Conservation (phyloP, 352 stramenopile species). For the Pythium diclinum region DNA sequence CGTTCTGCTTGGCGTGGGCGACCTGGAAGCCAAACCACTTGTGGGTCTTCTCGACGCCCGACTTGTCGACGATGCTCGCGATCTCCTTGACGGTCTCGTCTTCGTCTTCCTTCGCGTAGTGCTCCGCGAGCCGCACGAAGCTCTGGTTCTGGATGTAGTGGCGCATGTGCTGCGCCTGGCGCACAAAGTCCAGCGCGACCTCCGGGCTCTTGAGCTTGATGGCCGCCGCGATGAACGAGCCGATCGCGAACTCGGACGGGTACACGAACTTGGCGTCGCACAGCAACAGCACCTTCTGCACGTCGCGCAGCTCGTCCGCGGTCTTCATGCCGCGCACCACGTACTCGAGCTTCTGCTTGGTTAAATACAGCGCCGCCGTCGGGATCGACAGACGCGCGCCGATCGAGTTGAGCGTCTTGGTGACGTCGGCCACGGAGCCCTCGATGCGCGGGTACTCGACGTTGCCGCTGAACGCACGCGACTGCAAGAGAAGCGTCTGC, state of each 20-base stretch:
- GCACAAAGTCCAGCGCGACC: conserved; percentile 69
- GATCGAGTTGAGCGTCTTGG: conserved; percentile 65
- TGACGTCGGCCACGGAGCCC: conserved; percentile 64
- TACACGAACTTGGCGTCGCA: conserved; percentile 78
- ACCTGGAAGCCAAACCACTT: conserved; percentile 80
- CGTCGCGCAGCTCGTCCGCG: conserved; percentile 59
- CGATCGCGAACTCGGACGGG: conserved; percentile 54
- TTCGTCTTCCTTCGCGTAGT: conserved; percentile 51
- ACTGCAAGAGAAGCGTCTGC: background rate
- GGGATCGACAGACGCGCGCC: conserved; percentile 73
- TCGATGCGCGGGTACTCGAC: conserved; percentile 82
- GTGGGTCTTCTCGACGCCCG: conserved; percentile 46
- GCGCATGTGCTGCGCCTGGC: conserved; percentile 60
- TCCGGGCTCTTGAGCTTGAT: conserved; percentile 58
- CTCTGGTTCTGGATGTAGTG: conserved; percentile 81
- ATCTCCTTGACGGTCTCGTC: conserved; percentile 62
- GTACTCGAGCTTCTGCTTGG: conserved; percentile 78
- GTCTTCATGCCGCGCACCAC: conserved; percentile 81
- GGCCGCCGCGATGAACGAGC: conserved; percentile 66
- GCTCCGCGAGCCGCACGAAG: conserved; percentile 65
- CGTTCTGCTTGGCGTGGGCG: conserved; percentile 59
- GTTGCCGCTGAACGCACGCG: conserved; percentile 74
- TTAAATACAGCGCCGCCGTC: conserved; percentile 76
- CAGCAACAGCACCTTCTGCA: conserved; percentile 70
- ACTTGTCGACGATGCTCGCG: conserved; percentile 43